Evolutionary conservation across 2,329 filamentous ascomycete genomes (phyloP), one percentile per base, ranked within the genome.

Genomic region (Cladosporium sp.): DNA sequence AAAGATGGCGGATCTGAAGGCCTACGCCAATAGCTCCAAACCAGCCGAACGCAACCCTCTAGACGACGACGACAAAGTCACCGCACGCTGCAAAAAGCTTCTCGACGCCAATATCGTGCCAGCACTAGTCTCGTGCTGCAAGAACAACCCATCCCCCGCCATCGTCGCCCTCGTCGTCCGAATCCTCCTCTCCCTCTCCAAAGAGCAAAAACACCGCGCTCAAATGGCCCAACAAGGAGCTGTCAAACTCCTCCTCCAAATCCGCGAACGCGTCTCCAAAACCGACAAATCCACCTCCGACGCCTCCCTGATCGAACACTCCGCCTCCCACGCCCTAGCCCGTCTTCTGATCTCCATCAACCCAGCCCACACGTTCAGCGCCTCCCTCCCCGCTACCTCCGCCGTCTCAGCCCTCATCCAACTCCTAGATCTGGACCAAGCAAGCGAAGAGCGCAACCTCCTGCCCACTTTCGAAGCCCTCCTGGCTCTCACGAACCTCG

Each of bases 191-290:
- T 85, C 90, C 0, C 77, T 99, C 4, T 87, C 91, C 17, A 85
- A 87, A 66, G 86, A 85, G n/a, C 79, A 86, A 37, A 84, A 84
- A 56, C 80, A 91, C 57, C 85, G 94, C 10, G 89, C 91, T 0
- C 81, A 84, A 49, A 85, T 99, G 62, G 90, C 91, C 3, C 94
- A 97, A 69, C 92, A 97, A 78, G 94, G 94, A n/a, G 91, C 90
- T 1, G 83, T 97, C 17, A 94, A 89, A 65, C 82, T 97, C 1
- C 80, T 97, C 20, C 81, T 97, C 24, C 83, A 87, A 13, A 82
- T 87, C 56, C 86, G 85, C 80, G 78, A 81, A 12, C 77, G 78
- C n/a, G 78, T 90, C 3, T 78, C 83, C 1, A 78, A 83, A 28
- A 75, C 78, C 1, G 71, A 71, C 32, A 73, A 72, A 48, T 74